Percentiles rank a stretch among this genome's conserved stretches.
phyloP scores from a whole-genome alignment of 73 alveolate species.

The Paramecium octaurelia region DNA sequence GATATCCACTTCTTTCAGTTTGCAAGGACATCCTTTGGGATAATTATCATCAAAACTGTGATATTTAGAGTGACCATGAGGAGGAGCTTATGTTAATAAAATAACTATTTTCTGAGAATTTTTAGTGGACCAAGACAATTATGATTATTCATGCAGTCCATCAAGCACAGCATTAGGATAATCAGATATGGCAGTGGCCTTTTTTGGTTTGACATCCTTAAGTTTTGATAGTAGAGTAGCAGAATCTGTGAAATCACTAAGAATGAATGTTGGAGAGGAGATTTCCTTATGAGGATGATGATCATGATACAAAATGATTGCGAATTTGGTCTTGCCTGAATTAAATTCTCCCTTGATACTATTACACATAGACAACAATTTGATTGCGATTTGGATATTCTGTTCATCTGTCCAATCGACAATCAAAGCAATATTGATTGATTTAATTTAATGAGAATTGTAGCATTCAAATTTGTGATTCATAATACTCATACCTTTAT shows the following conservation, averaged over 20 bases:
- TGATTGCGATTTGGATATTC: not conserved
- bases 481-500: not conserved
- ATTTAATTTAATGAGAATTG: not conserved
- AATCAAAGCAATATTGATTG: not conserved
- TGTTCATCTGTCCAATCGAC: not conserved
- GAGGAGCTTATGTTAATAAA: slow-evolving; percentile 85
- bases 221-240: not conserved
- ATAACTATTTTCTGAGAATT: slow-evolving; percentile 66
- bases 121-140: slow-evolving; percentile 77
- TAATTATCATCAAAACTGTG: slow-evolving; percentile 19
- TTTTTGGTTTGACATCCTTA: not conserved
- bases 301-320: not conserved
- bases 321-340: not conserved
- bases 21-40: slow-evolving; percentile 57
- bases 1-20: not conserved
- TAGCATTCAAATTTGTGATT: not conserved
- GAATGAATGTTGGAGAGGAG: not conserved
- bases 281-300: not conserved
- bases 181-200: slow-evolving; percentile 37
- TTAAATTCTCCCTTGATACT: not conserved
- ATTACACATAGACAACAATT: not conserved
- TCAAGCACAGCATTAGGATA: slow-evolving; percentile 85
- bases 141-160: slow-evolving; percentile 73
- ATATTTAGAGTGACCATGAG: slow-evolving; percentile 71
- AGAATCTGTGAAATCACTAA: not conserved